Conservation (phyloP, 768 basidiomycete genomes). For the Collybia sp. region DNA sequence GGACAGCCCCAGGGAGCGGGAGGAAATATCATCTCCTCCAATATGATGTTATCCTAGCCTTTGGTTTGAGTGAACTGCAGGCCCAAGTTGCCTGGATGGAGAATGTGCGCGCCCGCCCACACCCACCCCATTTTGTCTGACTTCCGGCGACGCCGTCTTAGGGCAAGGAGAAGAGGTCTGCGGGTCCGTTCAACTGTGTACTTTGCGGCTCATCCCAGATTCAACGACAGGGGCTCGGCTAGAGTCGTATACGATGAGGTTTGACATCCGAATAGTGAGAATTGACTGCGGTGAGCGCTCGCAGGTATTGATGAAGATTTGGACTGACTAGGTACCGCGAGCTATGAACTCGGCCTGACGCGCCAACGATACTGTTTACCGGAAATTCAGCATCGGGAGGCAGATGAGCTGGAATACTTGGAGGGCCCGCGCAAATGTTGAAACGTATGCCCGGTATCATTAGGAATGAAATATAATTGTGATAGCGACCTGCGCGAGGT, state of each 20-base stretch:
- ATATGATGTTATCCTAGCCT: constrained; percentile 32
- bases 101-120: constrained; percentile 22
- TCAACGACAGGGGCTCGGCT: constrained; percentile 4
- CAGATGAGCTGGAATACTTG: no score
- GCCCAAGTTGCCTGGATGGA: constrained; percentile 41
- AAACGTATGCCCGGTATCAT: no score
- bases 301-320: no score
- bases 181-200: neutral
- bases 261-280: no score
- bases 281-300: no score
- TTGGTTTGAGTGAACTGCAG: constrained; percentile 42
- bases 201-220: neutral
- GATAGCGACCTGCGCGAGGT: no score
- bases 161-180: neutral
- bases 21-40: constrained; percentile 16
- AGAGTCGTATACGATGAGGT: constrained; percentile 5
- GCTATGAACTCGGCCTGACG: no score
- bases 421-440: no score
- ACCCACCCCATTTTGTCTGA: neutral
- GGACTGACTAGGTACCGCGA: no score
- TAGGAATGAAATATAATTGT: no score
- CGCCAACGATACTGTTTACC: no score
- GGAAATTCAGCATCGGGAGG: no score
- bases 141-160: neutral
- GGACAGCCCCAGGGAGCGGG: neutral